phyloP scores from a whole-genome alignment of 2,329 filamentous ascomycete genomes.

The Gnomoniopsis sp. region DNA sequence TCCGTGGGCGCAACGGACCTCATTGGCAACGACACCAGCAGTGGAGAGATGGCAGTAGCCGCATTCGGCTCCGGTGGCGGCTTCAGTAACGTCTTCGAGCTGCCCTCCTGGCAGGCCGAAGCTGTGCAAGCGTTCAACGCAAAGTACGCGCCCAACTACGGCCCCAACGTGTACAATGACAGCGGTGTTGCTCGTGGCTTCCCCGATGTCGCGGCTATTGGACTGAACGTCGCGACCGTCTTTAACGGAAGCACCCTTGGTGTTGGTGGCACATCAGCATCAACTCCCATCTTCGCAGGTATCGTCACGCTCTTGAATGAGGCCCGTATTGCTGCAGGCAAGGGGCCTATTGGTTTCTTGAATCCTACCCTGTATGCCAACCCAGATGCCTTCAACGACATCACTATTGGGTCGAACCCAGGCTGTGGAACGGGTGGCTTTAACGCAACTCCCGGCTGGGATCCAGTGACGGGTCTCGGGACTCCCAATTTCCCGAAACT shows the following conservation, averaged over 20 bases:
- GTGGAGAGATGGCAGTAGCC: slow-evolving; percentile 21
- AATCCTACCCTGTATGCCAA: slow-evolving; percentile 38
- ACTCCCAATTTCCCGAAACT: slow-evolving; percentile 23
- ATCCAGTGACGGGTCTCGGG: slow-evolving; percentile 30
- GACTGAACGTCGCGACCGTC: slow-evolving; percentile 28
- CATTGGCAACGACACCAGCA: slow-evolving; percentile 9
- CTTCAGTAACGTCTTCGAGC: slow-evolving; percentile 43
- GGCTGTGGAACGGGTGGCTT: slow-evolving; percentile 22
- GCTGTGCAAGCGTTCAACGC: slow-evolving; percentile 35
- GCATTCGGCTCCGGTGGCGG: slow-evolving; percentile 38
- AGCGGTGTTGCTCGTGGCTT: slow-evolving; percentile 37
- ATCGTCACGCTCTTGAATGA: slow-evolving; percentile 42
- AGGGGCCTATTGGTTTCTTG: slow-evolving; percentile 39
- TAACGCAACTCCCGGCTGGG: slow-evolving; percentile 31
- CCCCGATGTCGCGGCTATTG: slow-evolving; percentile 54
- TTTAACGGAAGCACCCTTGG: slow-evolving; percentile 22
- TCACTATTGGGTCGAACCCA: slow-evolving; percentile 21
- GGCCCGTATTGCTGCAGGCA: slow-evolving; percentile 33
- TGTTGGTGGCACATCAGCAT: slow-evolving; percentile 33
- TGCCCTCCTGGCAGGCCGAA: slow-evolving; percentile 37
- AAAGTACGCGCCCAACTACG: slow-evolving; percentile 35
- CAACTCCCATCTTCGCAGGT: slow-evolving; percentile 37
- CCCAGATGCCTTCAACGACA: slow-evolving; percentile 25
- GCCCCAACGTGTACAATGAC: slow-evolving; percentile 41
- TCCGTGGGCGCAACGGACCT: slow-evolving; percentile 14